These are phyloP conservation scores for Rhizopus delemar DNA, from an alignment of 371 early-diverging fungal genomes.

Conservation along the genomic window DNA sequence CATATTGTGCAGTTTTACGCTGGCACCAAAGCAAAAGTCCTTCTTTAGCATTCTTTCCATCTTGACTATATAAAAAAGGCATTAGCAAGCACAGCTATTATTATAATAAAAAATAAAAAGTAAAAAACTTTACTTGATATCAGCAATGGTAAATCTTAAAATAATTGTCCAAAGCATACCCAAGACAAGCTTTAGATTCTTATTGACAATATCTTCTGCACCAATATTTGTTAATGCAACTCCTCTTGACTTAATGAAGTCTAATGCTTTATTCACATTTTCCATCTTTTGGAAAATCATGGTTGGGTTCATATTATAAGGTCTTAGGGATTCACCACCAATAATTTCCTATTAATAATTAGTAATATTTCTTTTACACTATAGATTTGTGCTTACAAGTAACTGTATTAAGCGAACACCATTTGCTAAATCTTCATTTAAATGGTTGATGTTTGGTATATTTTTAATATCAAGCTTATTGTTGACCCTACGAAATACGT, in stretches of 20 bases:
- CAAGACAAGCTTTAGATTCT: conserved; percentile 91
- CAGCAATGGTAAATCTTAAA: conserved; percentile 92
- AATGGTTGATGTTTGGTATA: conserved; percentile 63
- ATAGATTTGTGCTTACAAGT: conserved; percentile 59
- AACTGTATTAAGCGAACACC: conserved; percentile 87
- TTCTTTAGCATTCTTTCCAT: conserved; percentile 90
- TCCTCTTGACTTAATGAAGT: conserved; percentile 86
- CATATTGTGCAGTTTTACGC: conserved; percentile 87
- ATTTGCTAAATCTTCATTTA: conserved; percentile 73
- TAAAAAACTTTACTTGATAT: conserved; percentile 67
- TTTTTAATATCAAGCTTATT: conserved; percentile 74
- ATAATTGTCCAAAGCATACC: conserved; percentile 99
- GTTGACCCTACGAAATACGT: conserved; percentile 83
- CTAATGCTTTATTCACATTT: conserved; percentile 92
- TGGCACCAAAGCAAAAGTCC: conserved; percentile 97
- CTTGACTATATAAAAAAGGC: conserved; percentile 60
- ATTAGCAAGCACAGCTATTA: too few species aligned
- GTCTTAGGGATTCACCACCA: conserved; percentile 72
- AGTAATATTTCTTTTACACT: neutral
- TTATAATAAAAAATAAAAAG: too few species aligned
- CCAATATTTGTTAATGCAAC: conserved; percentile 93
- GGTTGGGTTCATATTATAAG: conserved; percentile 85
- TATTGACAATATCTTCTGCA: conserved; percentile 96
- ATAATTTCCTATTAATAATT: conserved; percentile 72
- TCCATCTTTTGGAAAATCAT: conserved; percentile 95